These are phyloP conservation scores for Astrothelium subdiscretum DNA, from an alignment of 495 filamentous ascomycete species.

Conservation along the genomic window DNA sequence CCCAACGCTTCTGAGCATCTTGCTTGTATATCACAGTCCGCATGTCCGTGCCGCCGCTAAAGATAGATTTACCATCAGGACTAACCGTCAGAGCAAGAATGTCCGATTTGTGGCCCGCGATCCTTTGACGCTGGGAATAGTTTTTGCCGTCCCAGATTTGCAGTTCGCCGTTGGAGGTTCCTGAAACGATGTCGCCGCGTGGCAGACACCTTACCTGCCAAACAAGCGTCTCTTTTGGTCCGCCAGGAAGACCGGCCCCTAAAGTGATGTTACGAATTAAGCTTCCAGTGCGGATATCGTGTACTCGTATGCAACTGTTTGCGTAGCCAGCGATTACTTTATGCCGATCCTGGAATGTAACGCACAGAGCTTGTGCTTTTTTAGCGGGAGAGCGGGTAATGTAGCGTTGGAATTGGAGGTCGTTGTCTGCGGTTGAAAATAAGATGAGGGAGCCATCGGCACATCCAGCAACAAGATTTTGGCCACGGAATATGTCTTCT, in stretches of 20 bases:
- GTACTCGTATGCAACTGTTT: constrained; percentile 82
- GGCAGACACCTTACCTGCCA: constrained; percentile 84
- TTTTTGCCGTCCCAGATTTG: constrained; percentile 89
- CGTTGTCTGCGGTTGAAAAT: constrained; percentile 70
- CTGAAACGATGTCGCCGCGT: constrained; percentile 84
- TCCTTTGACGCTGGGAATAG: constrained; percentile 72
- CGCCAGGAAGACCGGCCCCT: constrained; percentile 60
- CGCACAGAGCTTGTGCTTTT: constrained; percentile 73
- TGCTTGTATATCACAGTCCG: constrained; percentile 67
- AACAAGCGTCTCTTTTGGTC: constrained; percentile 73
- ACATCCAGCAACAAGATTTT: constrained; percentile 79
- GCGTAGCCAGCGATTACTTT: constrained; percentile 81
- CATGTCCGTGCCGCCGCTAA: constrained; percentile 86
- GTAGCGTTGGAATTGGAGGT: constrained; percentile 58
- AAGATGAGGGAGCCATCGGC: constrained; percentile 82
- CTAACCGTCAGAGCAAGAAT: constrained; percentile 72
- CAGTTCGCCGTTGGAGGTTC: constrained; percentile 86
- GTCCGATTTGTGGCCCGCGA: constrained; percentile 82
- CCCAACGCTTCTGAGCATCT: constrained; percentile 58
- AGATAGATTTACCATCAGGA: constrained; percentile 67
- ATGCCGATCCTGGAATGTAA: constrained; percentile 75
- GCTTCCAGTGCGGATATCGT: constrained; percentile 68
- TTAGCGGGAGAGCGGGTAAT: constrained; percentile 64
- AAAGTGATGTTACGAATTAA: constrained; percentile 71
- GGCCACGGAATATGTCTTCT: constrained; percentile 29